phyloP scores from a whole-genome alignment of 2,329 filamentous ascomycete species.

The Neurospora sp. region DNA sequence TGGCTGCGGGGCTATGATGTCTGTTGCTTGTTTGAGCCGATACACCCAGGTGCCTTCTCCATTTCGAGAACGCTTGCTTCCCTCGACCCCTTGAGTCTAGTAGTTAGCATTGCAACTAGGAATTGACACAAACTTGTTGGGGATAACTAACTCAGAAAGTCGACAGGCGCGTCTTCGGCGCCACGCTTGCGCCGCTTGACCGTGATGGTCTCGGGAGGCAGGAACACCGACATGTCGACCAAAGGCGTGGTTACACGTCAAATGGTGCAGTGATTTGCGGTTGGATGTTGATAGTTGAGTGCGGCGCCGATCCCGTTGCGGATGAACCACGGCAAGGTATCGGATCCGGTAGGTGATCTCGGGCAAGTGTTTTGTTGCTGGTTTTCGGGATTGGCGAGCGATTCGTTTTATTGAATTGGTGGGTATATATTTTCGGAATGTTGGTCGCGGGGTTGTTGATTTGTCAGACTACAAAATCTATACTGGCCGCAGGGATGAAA shows the following conservation, averaged over 20 bases:
- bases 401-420: not conserved
- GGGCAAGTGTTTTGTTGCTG: not conserved
- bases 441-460: not conserved
- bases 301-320: not conserved
- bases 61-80: conserved; percentile 40
- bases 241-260: not conserved
- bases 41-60: conserved; percentile 41
- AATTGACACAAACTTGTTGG: conserved; percentile 2
- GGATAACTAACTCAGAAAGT: conserved; percentile 40
- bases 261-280: not conserved
- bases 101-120: conserved; percentile 10
- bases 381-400: not conserved
- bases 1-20: conserved; percentile 14
- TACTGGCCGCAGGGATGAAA: not conserved
- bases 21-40: conserved; percentile 32
- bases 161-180: conserved; percentile 41
- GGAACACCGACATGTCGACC: conserved; percentile 33
- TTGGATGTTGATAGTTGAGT: not conserved
- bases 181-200: conserved; percentile 53
- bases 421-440: not conserved
- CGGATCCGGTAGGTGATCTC: not conserved
- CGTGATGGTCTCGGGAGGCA: conserved; percentile 48
- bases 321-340: not conserved
- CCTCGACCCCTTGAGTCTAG: conserved; percentile 39
- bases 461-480: not conserved